These are phyloP conservation scores for Lasiodiplodia sp. DNA, from an alignment of 2,329 filamentous ascomycete species.

Conservation along the genomic window DNA sequence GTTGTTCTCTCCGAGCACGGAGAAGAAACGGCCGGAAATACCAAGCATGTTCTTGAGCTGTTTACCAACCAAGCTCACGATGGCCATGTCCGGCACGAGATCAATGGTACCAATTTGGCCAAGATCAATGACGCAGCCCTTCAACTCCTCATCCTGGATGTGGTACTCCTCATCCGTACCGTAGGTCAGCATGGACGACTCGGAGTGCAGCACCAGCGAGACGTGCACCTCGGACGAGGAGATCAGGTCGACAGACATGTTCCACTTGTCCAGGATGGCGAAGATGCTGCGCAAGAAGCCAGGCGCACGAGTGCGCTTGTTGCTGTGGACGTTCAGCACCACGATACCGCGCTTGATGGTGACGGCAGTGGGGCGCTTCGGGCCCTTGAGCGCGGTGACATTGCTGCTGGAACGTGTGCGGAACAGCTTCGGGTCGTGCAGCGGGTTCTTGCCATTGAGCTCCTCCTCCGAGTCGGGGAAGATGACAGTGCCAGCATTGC, in stretches of 20 bases:
- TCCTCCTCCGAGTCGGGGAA: conserved; percentile 74
- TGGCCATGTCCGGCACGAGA: conserved; percentile 90
- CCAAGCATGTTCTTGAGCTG: conserved; percentile 98
- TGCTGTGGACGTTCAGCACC: conserved; percentile 97
- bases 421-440: conserved; percentile 65
- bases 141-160: conserved; percentile 56
- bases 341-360: conserved; percentile 98
- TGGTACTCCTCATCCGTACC: conserved; percentile 52
- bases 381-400: conserved; percentile 54
- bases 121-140: conserved; percentile 70
- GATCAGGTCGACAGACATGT: conserved; percentile 93
- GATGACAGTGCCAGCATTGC: conserved; percentile 79
- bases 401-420: conserved; percentile 54
- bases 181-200: conserved; percentile 61
- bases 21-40: conserved; percentile 93
- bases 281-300: conserved; percentile 97
- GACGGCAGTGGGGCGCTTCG: conserved; percentile 68
- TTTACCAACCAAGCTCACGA: conserved; percentile 90
- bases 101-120: conserved; percentile 87
- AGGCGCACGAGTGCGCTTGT: conserved; percentile 94
- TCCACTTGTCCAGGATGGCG: conserved; percentile 83
- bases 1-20: conserved; percentile 87
- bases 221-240: conserved; percentile 97
- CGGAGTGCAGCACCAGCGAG: conserved; percentile 92
- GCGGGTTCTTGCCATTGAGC: conserved; percentile 59